A percentile compares a stretch with the other conserved stretches of the same genome.
Evolutionary conservation across 495 filamentous ascomycete species (phyloP).

Genomic region (Penicillium longicatenatum): DNA sequence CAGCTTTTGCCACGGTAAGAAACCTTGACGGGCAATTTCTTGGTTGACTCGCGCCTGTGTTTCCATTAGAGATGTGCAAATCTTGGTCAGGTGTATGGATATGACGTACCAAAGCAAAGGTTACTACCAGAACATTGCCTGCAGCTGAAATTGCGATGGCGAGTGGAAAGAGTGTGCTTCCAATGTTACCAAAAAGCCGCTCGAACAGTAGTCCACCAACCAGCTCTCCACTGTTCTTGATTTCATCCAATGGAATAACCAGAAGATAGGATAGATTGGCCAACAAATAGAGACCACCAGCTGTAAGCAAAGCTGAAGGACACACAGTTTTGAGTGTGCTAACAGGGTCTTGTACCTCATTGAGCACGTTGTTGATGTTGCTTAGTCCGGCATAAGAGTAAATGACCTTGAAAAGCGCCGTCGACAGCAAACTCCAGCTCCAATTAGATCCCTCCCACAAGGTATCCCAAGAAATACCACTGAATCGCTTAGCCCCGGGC

Average conservation of each 20-base stretch:
- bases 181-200: constrained; percentile 62
- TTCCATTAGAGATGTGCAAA: background rate
- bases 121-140: constrained; percentile 79
- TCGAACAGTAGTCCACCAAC: constrained; percentile 71
- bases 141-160: constrained; percentile 67
- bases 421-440: constrained; percentile 56
- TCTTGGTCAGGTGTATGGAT: background rate
- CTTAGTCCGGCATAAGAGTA: constrained; percentile 70
- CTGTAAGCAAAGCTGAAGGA: constrained; percentile 60
- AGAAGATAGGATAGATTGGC: constrained; percentile 73
- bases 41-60: constrained; percentile 66
- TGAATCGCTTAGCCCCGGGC: background rate
- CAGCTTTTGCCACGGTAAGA: constrained; percentile 64
- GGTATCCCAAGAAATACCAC: constrained; percentile 32
- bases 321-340: constrained; percentile 66
- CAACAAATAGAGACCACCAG: constrained; percentile 63
- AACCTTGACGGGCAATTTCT: constrained; percentile 68
- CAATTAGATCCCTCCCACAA: constrained; percentile 48
- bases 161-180: constrained; percentile 59
- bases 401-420: constrained; percentile 71
- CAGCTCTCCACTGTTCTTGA: constrained; percentile 66
- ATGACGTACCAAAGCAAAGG: constrained; percentile 59
- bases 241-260: constrained; percentile 67
- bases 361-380: constrained; percentile 77
- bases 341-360: constrained; percentile 71